phyloP scores from a whole-genome alignment of 2,329 filamentous ascomycete species.

The Pezicula carpinea region DNA sequence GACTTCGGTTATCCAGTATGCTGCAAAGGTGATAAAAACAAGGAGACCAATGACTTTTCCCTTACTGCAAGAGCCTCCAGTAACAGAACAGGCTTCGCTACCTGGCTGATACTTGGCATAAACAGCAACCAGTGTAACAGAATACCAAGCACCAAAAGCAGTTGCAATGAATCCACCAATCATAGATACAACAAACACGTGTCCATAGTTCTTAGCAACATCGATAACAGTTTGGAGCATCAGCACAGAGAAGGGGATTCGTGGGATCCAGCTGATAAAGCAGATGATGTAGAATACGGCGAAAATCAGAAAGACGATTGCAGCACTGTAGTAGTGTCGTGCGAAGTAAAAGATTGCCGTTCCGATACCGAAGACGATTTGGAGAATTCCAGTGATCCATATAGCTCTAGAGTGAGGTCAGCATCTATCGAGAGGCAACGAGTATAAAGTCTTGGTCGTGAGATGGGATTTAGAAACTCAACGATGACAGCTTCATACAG shows the following conservation, averaged over 20 bases:
- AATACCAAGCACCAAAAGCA: slow-evolving; percentile 79
- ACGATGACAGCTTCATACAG: no score
- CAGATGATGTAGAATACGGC: slow-evolving; percentile 73
- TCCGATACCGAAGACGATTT: slow-evolving; percentile 78
- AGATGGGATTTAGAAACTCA: no score
- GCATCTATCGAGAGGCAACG: no score
- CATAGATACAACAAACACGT: slow-evolving; percentile 83
- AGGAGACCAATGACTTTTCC: slow-evolving; percentile 80
- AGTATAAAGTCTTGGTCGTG: no score
- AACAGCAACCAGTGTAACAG: slow-evolving; percentile 78
- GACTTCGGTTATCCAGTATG: slow-evolving; percentile 92
- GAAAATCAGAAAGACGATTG: slow-evolving; percentile 83
- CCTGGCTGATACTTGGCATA: slow-evolving; percentile 79
- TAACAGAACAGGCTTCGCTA: slow-evolving; percentile 38
- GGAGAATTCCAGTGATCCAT: slow-evolving; percentile 86
- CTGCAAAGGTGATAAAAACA: slow-evolving; percentile 84
- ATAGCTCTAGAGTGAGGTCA: slow-evolving; percentile 51
- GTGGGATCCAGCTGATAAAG: slow-evolving; percentile 83
- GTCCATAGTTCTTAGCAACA: slow-evolving; percentile 76
- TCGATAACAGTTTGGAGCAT: slow-evolving; percentile 87
- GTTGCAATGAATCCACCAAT: slow-evolving; percentile 73
- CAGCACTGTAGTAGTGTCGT: slow-evolving; percentile 71
- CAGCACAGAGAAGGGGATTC: slow-evolving; percentile 86
- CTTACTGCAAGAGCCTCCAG: slow-evolving; percentile 54
- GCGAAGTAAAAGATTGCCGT: slow-evolving; percentile 84